A percentile compares a stretch with the other conserved stretches of the same genome.
Conservation (phyloP, 768 basidiomycete genomes). For the Suillus spraguei region DNA sequence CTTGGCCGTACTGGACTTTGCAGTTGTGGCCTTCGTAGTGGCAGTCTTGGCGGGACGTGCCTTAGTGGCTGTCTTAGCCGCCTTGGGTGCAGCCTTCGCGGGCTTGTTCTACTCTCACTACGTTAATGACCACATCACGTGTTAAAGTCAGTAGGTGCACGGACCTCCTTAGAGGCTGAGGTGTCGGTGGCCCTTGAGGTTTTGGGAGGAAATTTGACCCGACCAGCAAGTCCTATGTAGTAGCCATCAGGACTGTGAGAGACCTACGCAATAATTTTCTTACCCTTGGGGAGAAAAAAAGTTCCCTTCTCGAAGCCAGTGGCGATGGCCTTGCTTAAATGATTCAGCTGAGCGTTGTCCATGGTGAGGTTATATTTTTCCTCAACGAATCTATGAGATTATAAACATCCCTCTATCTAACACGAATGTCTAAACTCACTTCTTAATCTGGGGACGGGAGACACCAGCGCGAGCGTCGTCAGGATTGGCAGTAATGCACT, state of each 20-base stretch:
- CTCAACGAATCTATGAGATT: constrained; percentile 70
- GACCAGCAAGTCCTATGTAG: constrained; percentile 45
- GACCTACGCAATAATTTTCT: constrained; percentile 13
- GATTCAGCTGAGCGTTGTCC: constrained; percentile 73
- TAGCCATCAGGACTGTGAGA: constrained; percentile 9
- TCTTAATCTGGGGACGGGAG: constrained; percentile 92
- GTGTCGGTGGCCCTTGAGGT: constrained; percentile 45
- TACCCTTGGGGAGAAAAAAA: constrained; percentile 90
- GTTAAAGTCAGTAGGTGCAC: constrained; percentile 24
- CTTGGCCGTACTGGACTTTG: constrained; percentile 27
- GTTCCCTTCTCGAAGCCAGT: constrained; percentile 81
- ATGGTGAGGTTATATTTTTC: constrained; percentile 81
- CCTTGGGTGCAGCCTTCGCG: constrained; percentile 35
- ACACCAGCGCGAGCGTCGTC: constrained; percentile 85
- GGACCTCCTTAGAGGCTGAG: constrained; percentile 61
- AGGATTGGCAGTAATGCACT: constrained; percentile 73
- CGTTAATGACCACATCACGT: constrained; percentile 25
- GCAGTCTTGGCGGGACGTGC: constrained; percentile 31
- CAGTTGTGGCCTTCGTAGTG: constrained; percentile 24
- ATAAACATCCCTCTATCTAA: constrained; percentile 20
- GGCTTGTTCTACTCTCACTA: constrained; percentile 28
- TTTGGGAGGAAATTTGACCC: constrained; percentile 75
- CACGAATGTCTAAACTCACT: constrained; percentile 49
- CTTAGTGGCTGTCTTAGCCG: constrained; percentile 15
- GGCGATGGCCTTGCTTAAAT: constrained; percentile 80